Evolutionary conservation across 371 early-diverging fungal species (phyloP).

Genomic region (Phascolomyces articulosus): DNA sequence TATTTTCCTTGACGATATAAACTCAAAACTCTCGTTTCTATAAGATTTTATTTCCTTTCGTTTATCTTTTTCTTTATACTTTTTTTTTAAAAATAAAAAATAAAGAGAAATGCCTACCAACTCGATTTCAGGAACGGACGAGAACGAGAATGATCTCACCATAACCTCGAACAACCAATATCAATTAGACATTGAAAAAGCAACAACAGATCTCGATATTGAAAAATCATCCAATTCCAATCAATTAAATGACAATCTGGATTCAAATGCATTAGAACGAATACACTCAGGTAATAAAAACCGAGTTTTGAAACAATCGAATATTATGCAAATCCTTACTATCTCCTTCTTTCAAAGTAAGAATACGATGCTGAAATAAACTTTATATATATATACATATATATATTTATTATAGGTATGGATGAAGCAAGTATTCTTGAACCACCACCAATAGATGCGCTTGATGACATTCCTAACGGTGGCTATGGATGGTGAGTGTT

Average conservation of each 20-base stretch:
- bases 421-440: neutral
- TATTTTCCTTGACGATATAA: too few species aligned
- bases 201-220: too few species aligned
- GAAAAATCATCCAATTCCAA: too few species aligned
- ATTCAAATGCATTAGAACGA: neutral
- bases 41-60: too few species aligned
- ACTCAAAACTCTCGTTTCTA: too few species aligned
- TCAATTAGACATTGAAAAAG: neutral
- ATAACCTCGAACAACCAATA: neutral
- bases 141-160: too few species aligned
- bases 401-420: neutral
- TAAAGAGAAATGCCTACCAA: too few species aligned
- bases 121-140: too few species aligned
- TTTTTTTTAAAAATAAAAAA: too few species aligned
- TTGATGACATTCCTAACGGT: neutral
- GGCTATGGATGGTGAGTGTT: neutral
- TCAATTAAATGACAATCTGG: neutral
- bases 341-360: neutral
- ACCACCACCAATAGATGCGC: neutral
- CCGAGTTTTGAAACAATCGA: too few species aligned
- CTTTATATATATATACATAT: neutral
- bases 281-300: neutral
- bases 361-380: neutral
- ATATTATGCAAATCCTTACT: too few species aligned
- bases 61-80: too few species aligned